Evolutionary conservation across 768 basidiomycete genomes (phyloP).

Genomic region (Polyporus arcularius): DNA sequence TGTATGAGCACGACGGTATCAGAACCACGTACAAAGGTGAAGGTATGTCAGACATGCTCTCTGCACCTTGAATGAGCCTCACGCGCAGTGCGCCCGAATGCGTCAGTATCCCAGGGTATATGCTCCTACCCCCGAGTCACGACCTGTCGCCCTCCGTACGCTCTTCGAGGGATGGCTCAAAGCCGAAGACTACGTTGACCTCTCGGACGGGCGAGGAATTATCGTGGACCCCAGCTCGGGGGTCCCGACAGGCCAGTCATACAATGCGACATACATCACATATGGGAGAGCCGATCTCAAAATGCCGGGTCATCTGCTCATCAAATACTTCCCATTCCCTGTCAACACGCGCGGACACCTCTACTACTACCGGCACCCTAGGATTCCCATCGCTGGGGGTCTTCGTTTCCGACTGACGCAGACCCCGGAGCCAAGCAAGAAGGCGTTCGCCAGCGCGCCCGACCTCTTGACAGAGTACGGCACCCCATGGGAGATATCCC

Average conservation of each 20-base stretch:
- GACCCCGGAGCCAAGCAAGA: neutral
- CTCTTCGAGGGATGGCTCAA: neutral
- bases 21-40: too few species aligned
- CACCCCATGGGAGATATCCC: constrained; percentile 4
- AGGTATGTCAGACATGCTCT: too few species aligned
- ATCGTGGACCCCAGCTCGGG: neutral
- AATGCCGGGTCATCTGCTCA: neutral
- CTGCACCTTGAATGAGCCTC: too few species aligned
- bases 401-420: constrained; percentile 9
- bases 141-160: neutral
- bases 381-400: neutral
- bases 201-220: neutral
- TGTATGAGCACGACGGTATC: too few species aligned
- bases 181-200: constrained; percentile 2
- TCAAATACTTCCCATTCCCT: neutral
- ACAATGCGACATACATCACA: neutral
- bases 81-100: too few species aligned
- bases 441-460: neutral
- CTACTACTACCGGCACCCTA: neutral
- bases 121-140: neutral
- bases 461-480: constrained; percentile 8
- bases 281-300: neutral
- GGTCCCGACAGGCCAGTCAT: neutral
- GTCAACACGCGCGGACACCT: constrained; percentile 8
- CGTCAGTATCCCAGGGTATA: too few species aligned